These are phyloP conservation scores for Cryptosporidium ubiquitum DNA, from an alignment of 169 alveolate species.

Conservation along the genomic window DNA sequence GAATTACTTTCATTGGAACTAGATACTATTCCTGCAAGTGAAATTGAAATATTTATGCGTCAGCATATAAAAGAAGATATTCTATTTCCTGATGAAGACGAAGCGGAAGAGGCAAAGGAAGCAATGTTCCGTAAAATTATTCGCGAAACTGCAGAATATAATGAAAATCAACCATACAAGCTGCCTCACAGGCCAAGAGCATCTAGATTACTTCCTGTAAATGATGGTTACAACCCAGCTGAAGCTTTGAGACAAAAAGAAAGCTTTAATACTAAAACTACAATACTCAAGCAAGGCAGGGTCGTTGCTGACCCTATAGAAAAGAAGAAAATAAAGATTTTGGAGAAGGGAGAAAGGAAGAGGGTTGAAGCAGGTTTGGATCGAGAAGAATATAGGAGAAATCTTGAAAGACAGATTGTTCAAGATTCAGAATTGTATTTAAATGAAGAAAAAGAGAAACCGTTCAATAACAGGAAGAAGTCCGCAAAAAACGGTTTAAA, in stretches of 20 bases:
- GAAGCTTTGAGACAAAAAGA: slow-evolving; percentile 23
- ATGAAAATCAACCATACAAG: slow-evolving; percentile 57
- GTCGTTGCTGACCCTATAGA: slow-evolving; percentile 14
- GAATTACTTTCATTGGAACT: slow-evolving; percentile 48
- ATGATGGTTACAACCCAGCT: neutral
- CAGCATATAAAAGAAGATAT: slow-evolving; percentile 52
- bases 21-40: slow-evolving; percentile 27
- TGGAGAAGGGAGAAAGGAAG: slow-evolving; percentile 37
- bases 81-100: slow-evolving; percentile 30
- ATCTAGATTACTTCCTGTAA: slow-evolving; percentile 2
- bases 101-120: slow-evolving; percentile 37
- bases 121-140: slow-evolving; percentile 64
- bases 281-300: slow-evolving; percentile 6
- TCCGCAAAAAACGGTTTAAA: neutral
- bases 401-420: neutral
- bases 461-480: neutral
- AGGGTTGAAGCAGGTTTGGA: neutral
- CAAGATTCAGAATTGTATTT: neutral
- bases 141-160: slow-evolving; percentile 53
- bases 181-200: slow-evolving; percentile 58
- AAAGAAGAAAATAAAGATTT: slow-evolving; percentile 5
- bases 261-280: neutral
- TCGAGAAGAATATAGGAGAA: neutral
- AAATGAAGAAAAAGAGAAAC: neutral
- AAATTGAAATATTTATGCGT: slow-evolving; percentile 38